A percentile compares a stretch with the other conserved stretches of the same genome.
These are phyloP conservation scores for Phoenix dactylifera DNA, from an alignment of 176 grass and related monocot species.

Conservation along the genomic window DNA sequence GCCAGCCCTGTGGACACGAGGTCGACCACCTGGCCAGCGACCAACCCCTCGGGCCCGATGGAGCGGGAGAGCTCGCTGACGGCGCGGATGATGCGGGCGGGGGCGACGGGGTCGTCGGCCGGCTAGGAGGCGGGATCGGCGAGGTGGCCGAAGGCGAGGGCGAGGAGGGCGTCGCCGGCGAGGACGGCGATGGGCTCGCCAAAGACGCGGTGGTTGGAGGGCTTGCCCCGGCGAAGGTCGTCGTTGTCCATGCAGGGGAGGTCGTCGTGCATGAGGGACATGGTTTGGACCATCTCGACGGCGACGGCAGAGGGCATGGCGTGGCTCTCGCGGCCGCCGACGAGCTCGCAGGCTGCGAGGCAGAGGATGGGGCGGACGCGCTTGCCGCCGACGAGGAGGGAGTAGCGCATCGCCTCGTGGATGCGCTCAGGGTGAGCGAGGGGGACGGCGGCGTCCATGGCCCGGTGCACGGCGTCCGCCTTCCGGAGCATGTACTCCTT, in stretches of 20 bases:
- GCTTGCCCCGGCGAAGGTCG: constrained; percentile 58
- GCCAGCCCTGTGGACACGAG: constrained; percentile 57
- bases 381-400: constrained; percentile 58
- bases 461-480: constrained; percentile 41
- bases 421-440: constrained; percentile 29
- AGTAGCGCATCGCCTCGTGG: constrained; percentile 81
- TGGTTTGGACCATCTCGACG: constrained; percentile 80
- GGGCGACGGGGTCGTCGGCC: constrained; percentile 24
- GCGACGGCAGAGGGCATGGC: constrained; percentile 50
- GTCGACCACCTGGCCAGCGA: constrained; percentile 80
- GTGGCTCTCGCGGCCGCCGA: constrained; percentile 38
- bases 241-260: constrained; percentile 88
- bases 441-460: constrained; percentile 44
- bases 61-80: constrained; percentile 57
- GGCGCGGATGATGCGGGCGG: constrained; percentile 51
- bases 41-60: constrained; percentile 61
- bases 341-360: constrained; percentile 50
- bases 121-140: constrained; percentile 41
- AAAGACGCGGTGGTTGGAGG: constrained; percentile 57
- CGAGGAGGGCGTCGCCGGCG: constrained; percentile 55
- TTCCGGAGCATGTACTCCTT: constrained; percentile 58
- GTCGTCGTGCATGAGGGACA: constrained; percentile 84
- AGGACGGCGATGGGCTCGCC: constrained; percentile 73
- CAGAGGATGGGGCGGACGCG: constrained; percentile 63
- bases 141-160: constrained; percentile 51